Base-by-base conservation (phyloP, 805 yeast genomes). In the Sporopachydermia lactativora region DNA sequence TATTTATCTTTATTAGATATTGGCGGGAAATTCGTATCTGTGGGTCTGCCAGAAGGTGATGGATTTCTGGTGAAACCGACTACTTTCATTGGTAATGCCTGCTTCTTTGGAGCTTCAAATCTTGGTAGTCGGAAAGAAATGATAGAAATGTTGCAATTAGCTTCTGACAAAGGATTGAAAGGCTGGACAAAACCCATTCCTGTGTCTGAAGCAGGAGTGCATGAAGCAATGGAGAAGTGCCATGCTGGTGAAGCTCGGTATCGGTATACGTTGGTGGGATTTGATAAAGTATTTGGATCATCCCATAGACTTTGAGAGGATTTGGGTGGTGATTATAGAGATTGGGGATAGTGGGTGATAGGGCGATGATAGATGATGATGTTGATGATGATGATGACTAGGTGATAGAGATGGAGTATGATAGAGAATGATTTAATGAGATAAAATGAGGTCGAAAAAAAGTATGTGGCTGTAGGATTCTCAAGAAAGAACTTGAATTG, bases 21-120 rank as follows among this genome's bases (percentile, higher is more conserved):
- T 35, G 70, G 70, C 51, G 77, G 78, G 41, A 62, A 64, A 40
- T 70, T 77, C 53, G 66, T 77, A 41, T 64, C 78, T 28, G 85
- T 76, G 42, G 89, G 89, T 42, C 64, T 79, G 51, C 84, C 89
- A 41, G 65, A 70, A 40, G 58, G 48, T 39, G 63, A 59, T 45
- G 50, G 49, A 36, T 53, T 61, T 41, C 48, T 49, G 19, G 67
- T 75, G 35, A 57, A 64, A 37, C 79, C 81, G 41, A 61, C 65
- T 53, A 59, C 70, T 17, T 75, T 76, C 59, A 59, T 73, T 49
- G 48, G 56, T 15, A 51, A 60, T 46, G 78, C 75, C 41, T 58
- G 69, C 39, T 59, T 65, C 35, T 62, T 76, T 46, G 77, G 78
- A 39, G 60, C 77, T 5, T 73, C 81, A 13, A 64, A 65, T 43